Evolutionary conservation across 1,284 basidiomycete species (phyloP), one percentile per base, ranked within the genome.

Genomic region (Amylostereum chailletii): DNA sequence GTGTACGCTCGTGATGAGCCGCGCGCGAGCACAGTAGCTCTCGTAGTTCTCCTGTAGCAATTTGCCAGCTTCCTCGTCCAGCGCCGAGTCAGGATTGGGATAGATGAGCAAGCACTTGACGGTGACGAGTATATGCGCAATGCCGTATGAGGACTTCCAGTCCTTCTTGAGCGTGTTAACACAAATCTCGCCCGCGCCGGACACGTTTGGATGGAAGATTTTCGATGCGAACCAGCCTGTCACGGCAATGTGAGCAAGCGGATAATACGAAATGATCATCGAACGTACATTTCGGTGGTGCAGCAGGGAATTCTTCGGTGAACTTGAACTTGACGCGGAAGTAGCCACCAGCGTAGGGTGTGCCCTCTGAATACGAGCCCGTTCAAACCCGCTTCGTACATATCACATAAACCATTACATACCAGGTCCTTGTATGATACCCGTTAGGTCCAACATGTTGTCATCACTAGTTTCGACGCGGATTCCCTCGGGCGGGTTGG

Each of bases 131-230:
- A 96, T 95, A 63, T 95, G 89, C 3, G 74, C 81, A 36, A 97
- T 90, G 30, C 93, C 94, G 58, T 91, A 94, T n/a, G 83, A 79
- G 19, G 87, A 79, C 64, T 91, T 85, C 94, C 94, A 97, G 60
- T 94, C 92, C 68, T 96, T 97, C 74, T 97, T 97, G 31, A 98
- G 72, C 3, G 93, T 97, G 68, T 94, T 94, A 7, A 97, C 94
- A 67, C 94, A 98, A 58, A 98, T 98, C 67, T 96, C 94, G 33
- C 94, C 94, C 0, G 77, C 64, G 32, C 80, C 76, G 0, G 92
- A 94, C 31, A 97, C 91, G 61, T 98, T 97, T 0, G 94, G 94
- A 61, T 97, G 94, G 69, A 97, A 97, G 53, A 98, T 94, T 71
- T 94, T 93, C 47, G 93, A 94, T 1, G 81, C 71, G 65, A 95